These are phyloP conservation scores for Elongisporangium anandrum DNA, from an alignment of 352 stramenopile species.

Conservation along the genomic window DNA sequence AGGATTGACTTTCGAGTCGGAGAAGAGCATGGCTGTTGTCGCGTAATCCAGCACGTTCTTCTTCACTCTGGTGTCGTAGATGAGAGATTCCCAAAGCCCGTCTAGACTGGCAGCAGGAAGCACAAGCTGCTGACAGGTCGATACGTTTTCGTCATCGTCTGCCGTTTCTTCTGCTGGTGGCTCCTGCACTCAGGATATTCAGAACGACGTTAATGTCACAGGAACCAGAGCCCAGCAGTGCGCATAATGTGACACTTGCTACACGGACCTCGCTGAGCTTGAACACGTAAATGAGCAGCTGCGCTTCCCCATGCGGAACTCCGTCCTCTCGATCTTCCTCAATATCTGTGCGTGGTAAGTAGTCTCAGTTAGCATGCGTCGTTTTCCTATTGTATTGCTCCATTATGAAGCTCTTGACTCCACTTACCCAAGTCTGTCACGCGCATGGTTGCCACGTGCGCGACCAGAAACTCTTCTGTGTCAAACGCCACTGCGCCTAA, in stretches of 20 bases:
- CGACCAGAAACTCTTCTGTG: too few species aligned
- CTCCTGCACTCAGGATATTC: constrained; percentile 54
- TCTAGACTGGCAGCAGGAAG: constrained; percentile 67
- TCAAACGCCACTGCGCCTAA: too few species aligned
- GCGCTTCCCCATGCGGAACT: constrained; percentile 25
- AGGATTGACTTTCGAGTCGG: constrained; percentile 75
- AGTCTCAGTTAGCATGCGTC: too few species aligned
- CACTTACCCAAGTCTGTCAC: too few species aligned
- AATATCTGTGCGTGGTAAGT: not conserved
- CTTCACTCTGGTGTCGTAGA: constrained; percentile 84
- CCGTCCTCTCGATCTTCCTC: not conserved
- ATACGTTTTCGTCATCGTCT: constrained; percentile 76
- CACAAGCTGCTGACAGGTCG: constrained; percentile 71
- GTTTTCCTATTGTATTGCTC: too few species aligned
- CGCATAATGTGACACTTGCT: not conserved
- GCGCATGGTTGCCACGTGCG: too few species aligned
- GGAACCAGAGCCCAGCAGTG: not conserved
- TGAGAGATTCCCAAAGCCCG: constrained; percentile 81
- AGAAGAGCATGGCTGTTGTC: constrained; percentile 89
- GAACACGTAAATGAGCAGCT: constrained; percentile 66
- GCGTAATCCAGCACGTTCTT: constrained; percentile 83
- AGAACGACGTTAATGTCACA: not conserved
- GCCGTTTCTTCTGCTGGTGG: constrained; percentile 59
- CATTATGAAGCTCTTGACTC: too few species aligned
- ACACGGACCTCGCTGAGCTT: constrained; percentile 55